Conservation (phyloP, 176 grass and related monocot species). For the Phragmites australis region DNA sequence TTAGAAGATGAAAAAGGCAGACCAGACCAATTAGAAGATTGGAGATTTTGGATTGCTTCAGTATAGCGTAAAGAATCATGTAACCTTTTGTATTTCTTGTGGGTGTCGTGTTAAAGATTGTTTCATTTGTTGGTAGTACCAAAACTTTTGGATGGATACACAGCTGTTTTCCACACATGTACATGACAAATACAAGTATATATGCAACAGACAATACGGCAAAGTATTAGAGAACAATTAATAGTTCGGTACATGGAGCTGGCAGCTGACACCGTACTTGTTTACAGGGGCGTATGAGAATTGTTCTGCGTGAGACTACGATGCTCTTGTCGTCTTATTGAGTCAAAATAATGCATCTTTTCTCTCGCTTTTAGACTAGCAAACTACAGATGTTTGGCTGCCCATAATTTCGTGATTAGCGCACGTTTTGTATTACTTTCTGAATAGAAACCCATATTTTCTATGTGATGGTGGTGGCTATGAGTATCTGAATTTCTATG, state of each 20-base stretch:
- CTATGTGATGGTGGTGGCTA: slow-evolving; percentile 16
- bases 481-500: not conserved
- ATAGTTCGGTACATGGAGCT: too few species aligned
- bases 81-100: not conserved
- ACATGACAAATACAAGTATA: not conserved
- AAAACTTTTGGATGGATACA: not conserved
- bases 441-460: not conserved
- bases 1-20: too few species aligned
- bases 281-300: not conserved
- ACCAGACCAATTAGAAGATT: not conserved
- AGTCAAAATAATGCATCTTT: not conserved
- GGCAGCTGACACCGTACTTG: not conserved
- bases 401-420: slow-evolving; percentile 10
- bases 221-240: not conserved
- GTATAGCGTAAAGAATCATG: not conserved
- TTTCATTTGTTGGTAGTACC: not conserved
- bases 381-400: slow-evolving; percentile 11
- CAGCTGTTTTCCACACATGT: not conserved
- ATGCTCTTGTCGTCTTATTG: not conserved
- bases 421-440: too few species aligned
- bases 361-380: not conserved
- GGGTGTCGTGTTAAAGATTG: not conserved
- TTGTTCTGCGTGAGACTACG: not conserved
- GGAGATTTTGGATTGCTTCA: not conserved
- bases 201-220: not conserved